Evolutionary conservation across 1,139 yeast genomes (phyloP).

Genomic region (Eremothecium cymbalariae): DNA sequence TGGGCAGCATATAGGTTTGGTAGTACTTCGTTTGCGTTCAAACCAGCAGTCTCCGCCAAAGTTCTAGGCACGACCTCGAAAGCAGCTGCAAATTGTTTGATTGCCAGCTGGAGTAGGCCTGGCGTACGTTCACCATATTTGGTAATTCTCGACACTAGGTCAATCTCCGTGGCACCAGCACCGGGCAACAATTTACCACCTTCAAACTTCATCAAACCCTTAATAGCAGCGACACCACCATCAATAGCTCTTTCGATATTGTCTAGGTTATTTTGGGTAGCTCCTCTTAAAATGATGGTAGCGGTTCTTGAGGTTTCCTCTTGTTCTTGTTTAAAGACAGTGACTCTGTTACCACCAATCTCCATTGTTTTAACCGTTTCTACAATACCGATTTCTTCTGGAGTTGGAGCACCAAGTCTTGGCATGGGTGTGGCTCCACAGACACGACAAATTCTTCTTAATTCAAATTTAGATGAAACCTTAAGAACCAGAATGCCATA

Average conservation of each 20-base stretch:
- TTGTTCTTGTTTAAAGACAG: slow-evolving; percentile 78
- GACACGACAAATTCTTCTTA: slow-evolving; percentile 88
- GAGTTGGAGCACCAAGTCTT: slow-evolving; percentile 90
- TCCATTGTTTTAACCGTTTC: slow-evolving; percentile 87
- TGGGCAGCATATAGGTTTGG: slow-evolving; percentile 87
- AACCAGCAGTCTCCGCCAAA: slow-evolving; percentile 89
- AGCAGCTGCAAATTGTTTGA: slow-evolving; percentile 88
- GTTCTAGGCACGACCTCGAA: slow-evolving; percentile 92
- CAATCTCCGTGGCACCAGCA: slow-evolving; percentile 96
- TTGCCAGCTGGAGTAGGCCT: slow-evolving; percentile 86
- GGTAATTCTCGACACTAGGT: slow-evolving; percentile 69
- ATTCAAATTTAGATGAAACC: slow-evolving; percentile 88
- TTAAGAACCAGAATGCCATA: slow-evolving; percentile 76
- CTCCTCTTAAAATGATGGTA: slow-evolving; percentile 90
- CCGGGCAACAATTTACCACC: slow-evolving; percentile 73
- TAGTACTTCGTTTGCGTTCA: slow-evolving; percentile 79
- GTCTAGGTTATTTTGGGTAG: slow-evolving; percentile 90
- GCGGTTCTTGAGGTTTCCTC: slow-evolving; percentile 65
- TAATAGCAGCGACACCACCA: slow-evolving; percentile 90
- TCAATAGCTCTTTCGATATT: slow-evolving; percentile 96
- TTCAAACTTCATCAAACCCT: slow-evolving; percentile 74
- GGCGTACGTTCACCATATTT: slow-evolving; percentile 90
- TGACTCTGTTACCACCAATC: slow-evolving; percentile 96
- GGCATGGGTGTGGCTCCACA: slow-evolving; percentile 97
- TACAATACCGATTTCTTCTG: slow-evolving; percentile 84